Evolutionary conservation across 176 grass and related monocot genomes (phyloP).

Genomic region (Saccharum officinarum): DNA sequence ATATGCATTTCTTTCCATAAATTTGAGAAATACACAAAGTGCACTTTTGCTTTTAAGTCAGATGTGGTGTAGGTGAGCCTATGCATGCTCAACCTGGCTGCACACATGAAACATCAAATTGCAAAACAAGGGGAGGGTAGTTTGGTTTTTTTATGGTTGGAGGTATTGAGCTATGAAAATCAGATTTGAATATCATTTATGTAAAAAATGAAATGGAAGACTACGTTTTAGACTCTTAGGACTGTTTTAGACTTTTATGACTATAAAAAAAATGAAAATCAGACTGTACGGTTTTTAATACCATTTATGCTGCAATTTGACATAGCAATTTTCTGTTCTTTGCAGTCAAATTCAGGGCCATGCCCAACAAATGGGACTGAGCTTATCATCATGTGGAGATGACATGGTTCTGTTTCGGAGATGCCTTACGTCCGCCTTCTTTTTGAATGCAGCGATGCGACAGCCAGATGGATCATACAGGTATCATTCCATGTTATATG

Average conservation of each 20-base stretch:
- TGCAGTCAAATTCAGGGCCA: conserved; percentile 88
- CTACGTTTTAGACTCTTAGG: neutral
- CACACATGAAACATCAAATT: neutral
- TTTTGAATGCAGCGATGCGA: conserved; percentile 80
- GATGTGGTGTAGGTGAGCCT: neutral
- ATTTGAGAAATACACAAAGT: neutral
- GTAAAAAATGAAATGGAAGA: neutral
- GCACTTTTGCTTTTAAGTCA: neutral
- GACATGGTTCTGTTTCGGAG: conserved; percentile 78
- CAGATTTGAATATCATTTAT: neutral
- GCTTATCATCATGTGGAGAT: conserved; percentile 71
- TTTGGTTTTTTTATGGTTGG: neutral
- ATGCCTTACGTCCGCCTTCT: conserved; percentile 81
- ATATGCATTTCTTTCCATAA: neutral
- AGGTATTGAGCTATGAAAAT: neutral
- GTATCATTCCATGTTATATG: conserved; percentile 20
- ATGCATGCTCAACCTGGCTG: neutral
- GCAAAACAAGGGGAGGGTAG: neutral
- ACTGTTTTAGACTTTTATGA: neutral
- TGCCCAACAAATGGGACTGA: conserved; percentile 76
- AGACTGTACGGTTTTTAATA: neutral
- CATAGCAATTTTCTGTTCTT: conserved; percentile 21
- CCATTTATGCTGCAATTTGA: conserved; percentile 11
- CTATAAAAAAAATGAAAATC: neutral
- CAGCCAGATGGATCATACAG: conserved; percentile 87